phyloP scores from a whole-genome alignment of 108 stramenopile species.

The Conticribra guillardii region DNA sequence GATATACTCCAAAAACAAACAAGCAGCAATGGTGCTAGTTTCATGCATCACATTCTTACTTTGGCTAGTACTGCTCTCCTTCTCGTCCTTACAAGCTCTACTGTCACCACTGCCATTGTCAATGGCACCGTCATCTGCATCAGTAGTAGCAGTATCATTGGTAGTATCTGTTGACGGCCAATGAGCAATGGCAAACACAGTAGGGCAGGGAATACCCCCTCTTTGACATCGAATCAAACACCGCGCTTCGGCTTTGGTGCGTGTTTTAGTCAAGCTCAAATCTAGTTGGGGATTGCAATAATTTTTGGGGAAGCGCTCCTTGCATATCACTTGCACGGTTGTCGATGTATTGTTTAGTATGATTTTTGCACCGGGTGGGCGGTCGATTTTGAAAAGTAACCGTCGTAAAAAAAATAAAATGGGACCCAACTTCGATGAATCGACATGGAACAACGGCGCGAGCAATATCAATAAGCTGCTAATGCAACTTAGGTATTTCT shows the following conservation, averaged over 20 bases:
- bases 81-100: slow-evolving; percentile 23
- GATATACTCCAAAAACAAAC: slow-evolving; percentile 74
- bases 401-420: too few relatives aligned
- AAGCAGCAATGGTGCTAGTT: slow-evolving; percentile 26
- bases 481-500: too few relatives aligned
- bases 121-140: slow-evolving; percentile 24
- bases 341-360: too few relatives aligned
- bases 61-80: not conserved
- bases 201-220: slow-evolving; percentile 68
- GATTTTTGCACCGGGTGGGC: too few relatives aligned
- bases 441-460: too few relatives aligned
- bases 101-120: too few relatives aligned
- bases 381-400: too few relatives aligned
- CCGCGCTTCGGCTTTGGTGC: slow-evolving; percentile 82
- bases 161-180: too few relatives aligned
- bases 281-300: slow-evolving; percentile 95
- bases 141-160: too few relatives aligned
- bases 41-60: not conserved
- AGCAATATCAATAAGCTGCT: too few relatives aligned
- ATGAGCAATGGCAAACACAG: slow-evolving; percentile 59
- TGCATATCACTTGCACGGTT: slow-evolving; percentile 59
- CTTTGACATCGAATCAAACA: slow-evolving; percentile 60
- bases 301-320: slow-evolving; percentile 94
- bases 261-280: slow-evolving; percentile 83
- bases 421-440: too few relatives aligned